Percentiles rank a stretch among this genome's conserved stretches.
Evolutionary conservation across 192 early-diverging fungal species (phyloP).

Genomic region (Coemansia sp.): DNA sequence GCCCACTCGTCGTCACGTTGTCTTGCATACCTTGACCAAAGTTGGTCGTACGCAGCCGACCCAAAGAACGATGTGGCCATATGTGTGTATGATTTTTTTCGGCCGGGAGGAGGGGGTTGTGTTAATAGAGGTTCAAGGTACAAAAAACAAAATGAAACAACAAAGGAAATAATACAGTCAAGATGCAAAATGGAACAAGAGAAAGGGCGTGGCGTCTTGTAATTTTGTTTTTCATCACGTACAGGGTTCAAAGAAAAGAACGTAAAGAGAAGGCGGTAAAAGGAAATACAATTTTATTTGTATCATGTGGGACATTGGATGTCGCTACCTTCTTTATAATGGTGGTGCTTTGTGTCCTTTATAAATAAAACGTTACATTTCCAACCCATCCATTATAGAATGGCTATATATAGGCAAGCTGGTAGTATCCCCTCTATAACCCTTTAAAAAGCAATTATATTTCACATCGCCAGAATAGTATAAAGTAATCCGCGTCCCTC

Average conservation of each 20-base stretch:
- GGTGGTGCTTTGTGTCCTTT: not conserved
- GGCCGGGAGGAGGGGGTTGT: not conserved
- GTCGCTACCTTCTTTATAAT: not conserved
- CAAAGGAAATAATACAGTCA: not conserved
- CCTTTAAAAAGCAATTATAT: too few relatives aligned
- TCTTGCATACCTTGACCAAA: conserved; percentile 8
- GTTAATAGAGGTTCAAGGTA: not conserved
- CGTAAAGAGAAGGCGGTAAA: not conserved
- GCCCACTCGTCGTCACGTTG: not conserved
- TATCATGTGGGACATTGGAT: not conserved
- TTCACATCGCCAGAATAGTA: too few relatives aligned
- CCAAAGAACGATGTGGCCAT: conserved; percentile 6
- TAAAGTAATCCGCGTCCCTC: too few relatives aligned
- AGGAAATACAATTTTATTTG: too few relatives aligned
- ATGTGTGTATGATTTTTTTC: not conserved
- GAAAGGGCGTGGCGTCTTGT: not conserved
- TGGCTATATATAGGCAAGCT: not conserved
- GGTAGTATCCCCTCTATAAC: too few relatives aligned
- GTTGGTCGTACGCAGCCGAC: conserved; percentile 8
- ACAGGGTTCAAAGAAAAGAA: not conserved
- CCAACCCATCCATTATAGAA: not conserved
- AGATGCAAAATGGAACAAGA: not conserved
- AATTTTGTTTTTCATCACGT: too few relatives aligned
- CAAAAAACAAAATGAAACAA: not conserved
- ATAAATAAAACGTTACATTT: not conserved